Percentiles rank a stretch among this genome's conserved stretches.
phyloP scores from a whole-genome alignment of 306 rosid species.

The apple (Malus domestica) region DNA sequence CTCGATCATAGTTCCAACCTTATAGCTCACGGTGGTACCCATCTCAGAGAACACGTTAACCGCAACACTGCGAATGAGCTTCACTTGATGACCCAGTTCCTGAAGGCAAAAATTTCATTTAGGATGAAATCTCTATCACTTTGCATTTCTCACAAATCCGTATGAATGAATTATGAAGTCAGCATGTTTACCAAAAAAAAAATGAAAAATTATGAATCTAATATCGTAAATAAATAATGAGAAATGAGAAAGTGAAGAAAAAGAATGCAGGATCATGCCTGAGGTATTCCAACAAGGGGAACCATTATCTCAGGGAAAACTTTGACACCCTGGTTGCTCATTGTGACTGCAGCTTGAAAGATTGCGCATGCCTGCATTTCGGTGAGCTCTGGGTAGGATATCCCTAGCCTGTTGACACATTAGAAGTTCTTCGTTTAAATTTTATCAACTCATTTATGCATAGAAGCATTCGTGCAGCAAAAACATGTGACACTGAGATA shows the following conservation, averaged over 20 bases:
- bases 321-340: slow-evolving; percentile 54
- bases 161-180: neutral
- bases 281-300: slow-evolving; percentile 96
- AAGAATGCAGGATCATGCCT: slow-evolving; percentile 39
- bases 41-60: slow-evolving; percentile 76
- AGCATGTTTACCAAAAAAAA: neutral
- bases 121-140: neutral
- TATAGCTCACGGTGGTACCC: slow-evolving; percentile 65
- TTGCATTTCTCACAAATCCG: neutral
- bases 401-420: slow-evolving; percentile 62
- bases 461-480: neutral
- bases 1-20: slow-evolving; percentile 97
- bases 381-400: slow-evolving; percentile 87
- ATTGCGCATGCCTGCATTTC: slow-evolving; percentile 95
- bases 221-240: neutral
- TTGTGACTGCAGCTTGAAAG: slow-evolving; percentile 81
- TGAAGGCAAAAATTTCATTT: slow-evolving; percentile 19
- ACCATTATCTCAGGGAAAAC: slow-evolving; percentile 98
- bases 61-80: slow-evolving; percentile 55
- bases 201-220: neutral
- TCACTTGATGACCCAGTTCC: slow-evolving; percentile 82
- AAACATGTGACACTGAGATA: neutral
- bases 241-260: neutral
- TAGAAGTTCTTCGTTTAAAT: neutral
- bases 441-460: neutral